Evolutionary conservation across 2,329 filamentous ascomycete species (phyloP).

Genomic region (Emmonsiellopsis sp.): DNA sequence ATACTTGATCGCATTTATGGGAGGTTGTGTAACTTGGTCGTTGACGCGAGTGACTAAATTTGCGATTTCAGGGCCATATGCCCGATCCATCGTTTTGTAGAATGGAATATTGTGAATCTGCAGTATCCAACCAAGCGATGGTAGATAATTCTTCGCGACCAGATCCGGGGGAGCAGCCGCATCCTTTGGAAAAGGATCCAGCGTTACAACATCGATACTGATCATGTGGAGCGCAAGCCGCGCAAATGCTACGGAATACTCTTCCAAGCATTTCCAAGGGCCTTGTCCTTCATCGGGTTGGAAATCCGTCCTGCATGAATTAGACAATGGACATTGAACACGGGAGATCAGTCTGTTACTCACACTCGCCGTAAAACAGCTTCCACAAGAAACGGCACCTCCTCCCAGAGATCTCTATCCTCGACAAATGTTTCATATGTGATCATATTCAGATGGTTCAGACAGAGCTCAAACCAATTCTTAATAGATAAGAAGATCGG

Average conservation of each 20-base stretch:
- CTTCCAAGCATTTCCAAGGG: slow-evolving; percentile 26
- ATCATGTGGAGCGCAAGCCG: slow-evolving; percentile 33
- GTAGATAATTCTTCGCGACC: slow-evolving; percentile 25
- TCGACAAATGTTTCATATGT: slow-evolving; percentile 26
- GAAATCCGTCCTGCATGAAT: slow-evolving; percentile 19
- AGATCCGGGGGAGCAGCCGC: slow-evolving; percentile 20
- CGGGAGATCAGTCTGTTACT: slow-evolving; percentile 4
- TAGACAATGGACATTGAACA: not conserved
- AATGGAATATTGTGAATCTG: slow-evolving; percentile 27
- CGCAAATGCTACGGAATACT: slow-evolving; percentile 32
- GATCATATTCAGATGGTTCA: slow-evolving; percentile 23
- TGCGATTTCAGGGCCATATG: slow-evolving; percentile 19
- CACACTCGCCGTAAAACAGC: slow-evolving; percentile 31
- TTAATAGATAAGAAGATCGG: slow-evolving; percentile 27
- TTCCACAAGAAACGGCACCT: slow-evolving; percentile 32
- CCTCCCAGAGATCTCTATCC: slow-evolving; percentile 37
- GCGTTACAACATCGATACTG: slow-evolving; percentile 26
- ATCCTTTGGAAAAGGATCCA: slow-evolving; percentile 22
- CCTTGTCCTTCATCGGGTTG: slow-evolving; percentile 22
- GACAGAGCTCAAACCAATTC: slow-evolving; percentile 34
- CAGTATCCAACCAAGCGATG: slow-evolving; percentile 26
- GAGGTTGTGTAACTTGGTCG: slow-evolving; percentile 18
- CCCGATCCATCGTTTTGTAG: slow-evolving; percentile 23
- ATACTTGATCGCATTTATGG: slow-evolving; percentile 17
- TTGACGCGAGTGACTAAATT: slow-evolving; percentile 22